Conservation (phyloP, 805 yeast species). For the Saitoella complicata region DNA sequence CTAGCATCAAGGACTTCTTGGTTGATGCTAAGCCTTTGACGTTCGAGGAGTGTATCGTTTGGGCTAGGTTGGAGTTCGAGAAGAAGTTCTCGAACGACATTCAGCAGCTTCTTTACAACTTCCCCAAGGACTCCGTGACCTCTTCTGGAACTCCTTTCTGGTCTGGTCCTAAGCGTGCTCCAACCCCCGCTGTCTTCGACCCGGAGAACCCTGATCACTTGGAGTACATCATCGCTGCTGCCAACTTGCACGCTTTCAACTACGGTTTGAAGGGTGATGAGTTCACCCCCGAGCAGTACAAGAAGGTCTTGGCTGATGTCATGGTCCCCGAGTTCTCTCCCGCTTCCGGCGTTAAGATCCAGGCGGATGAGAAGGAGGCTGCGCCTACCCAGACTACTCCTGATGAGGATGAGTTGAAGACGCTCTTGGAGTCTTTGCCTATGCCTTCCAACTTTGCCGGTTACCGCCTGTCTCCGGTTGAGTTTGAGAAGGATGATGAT, state of each 20-base stretch:
- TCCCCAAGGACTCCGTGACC: conserved; percentile 87
- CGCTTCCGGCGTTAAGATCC: conserved; percentile 58
- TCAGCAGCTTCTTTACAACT: conserved; percentile 76
- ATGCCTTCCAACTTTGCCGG: conserved; percentile 80
- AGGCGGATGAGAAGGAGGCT: conserved; percentile 83
- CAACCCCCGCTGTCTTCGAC: conserved; percentile 68
- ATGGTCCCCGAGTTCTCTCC: conserved; percentile 57
- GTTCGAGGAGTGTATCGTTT: conserved; percentile 83
- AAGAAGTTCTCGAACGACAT: conserved; percentile 72
- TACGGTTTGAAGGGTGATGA: conserved; percentile 73
- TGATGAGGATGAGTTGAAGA: conserved; percentile 49
- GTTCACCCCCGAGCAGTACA: conserved; percentile 33
- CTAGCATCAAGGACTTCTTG: conserved; percentile 52
- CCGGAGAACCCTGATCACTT: conserved; percentile 60
- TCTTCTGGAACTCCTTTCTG: conserved; percentile 87
- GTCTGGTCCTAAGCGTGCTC: conserved; percentile 97
- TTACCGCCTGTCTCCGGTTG: conserved; percentile 73
- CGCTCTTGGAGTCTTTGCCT: conserved; percentile 66
- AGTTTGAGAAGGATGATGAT: conserved; percentile 96
- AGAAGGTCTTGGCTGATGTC: conserved; percentile 34
- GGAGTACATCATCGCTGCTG: conserved; percentile 74
- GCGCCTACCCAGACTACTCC: conserved; percentile 28
- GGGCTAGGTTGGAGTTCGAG: conserved; percentile 91
- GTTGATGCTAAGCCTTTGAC: conserved; percentile 70
- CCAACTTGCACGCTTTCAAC: conserved; percentile 77